Percentiles rank a stretch among this genome's conserved stretches.
These are phyloP conservation scores for Cichorium intybus DNA, from an alignment of 140 eudicot species.

Conservation along the genomic window DNA sequence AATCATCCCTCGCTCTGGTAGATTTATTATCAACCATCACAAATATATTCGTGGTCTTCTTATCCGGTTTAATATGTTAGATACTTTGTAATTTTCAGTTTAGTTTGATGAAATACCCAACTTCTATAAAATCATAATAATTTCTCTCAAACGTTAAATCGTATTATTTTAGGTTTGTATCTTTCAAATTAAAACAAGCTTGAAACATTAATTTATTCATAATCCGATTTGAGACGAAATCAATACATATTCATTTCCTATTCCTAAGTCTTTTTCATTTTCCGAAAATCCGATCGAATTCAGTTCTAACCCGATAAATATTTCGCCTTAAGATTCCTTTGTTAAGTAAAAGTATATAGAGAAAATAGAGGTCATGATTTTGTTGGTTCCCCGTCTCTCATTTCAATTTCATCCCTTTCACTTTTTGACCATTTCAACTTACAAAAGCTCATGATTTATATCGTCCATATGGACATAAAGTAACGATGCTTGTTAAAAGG, in stretches of 20 bases:
- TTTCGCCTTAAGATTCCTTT: constrained; percentile 15
- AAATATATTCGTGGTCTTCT: too few relatives aligned
- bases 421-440: constrained; percentile 34
- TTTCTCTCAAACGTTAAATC: too few relatives aligned
- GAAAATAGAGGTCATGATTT: constrained; percentile 28
- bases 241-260: background rate
- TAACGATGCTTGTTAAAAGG: constrained; percentile 2
- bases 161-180: too few relatives aligned
- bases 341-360: constrained; percentile 19
- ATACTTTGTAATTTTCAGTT: too few relatives aligned
- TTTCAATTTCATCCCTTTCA: constrained; percentile 26
- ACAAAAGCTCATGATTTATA: constrained; percentile 11
- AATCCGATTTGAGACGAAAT: background rate
- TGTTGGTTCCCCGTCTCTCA: constrained; percentile 11
- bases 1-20: too few relatives aligned
- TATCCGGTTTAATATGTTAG: too few relatives aligned
- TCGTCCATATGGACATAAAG: constrained; percentile 27
- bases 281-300: background rate
- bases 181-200: too few relatives aligned
- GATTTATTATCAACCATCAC: too few relatives aligned
- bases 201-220: too few relatives aligned
- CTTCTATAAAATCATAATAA: too few relatives aligned
- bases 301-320: background rate
- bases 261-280: background rate
- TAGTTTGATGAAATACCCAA: too few relatives aligned